These are phyloP conservation scores for Zygosaccharomyces pseudobailii DNA, from an alignment of 1,139 yeast species.

Conservation along the genomic window DNA sequence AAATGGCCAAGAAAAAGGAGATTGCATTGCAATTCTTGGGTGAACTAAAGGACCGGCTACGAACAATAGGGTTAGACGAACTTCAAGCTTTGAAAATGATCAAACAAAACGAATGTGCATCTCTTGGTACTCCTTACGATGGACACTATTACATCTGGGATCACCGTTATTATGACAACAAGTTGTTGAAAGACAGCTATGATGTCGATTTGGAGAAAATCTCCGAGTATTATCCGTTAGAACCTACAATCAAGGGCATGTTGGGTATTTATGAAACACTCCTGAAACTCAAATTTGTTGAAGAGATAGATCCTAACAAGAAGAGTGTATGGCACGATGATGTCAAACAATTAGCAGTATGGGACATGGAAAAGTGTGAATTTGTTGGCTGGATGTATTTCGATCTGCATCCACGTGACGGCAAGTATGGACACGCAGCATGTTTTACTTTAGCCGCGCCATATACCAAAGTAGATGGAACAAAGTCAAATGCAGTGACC, in stretches of 20 bases:
- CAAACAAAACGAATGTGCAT: conserved; percentile 49
- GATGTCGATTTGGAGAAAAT: conserved; percentile 68
- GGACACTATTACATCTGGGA: conserved; percentile 70
- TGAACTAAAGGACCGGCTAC: conserved; percentile 55
- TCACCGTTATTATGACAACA: conserved; percentile 57
- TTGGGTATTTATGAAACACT: conserved; percentile 62
- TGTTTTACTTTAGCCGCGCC: conserved; percentile 71
- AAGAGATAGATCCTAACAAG: conserved; percentile 39
- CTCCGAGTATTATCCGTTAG: conserved; percentile 74
- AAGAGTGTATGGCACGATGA: conserved; percentile 68
- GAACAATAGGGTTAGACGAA: conserved; percentile 57
- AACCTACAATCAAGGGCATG: conserved; percentile 63
- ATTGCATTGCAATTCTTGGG: conserved; percentile 56
- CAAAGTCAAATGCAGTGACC: conserved; percentile 62
- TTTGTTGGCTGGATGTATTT: conserved; percentile 77
- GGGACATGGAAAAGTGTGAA: conserved; percentile 49
- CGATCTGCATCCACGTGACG: conserved; percentile 80
- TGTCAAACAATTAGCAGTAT: conserved; percentile 69
- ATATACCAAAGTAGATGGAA: conserved; percentile 43
- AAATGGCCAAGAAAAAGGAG: conserved; percentile 69
- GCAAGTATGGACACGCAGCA: conserved; percentile 86
- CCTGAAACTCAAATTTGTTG: conserved; percentile 62
- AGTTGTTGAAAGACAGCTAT: conserved; percentile 60
- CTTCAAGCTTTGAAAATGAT: conserved; percentile 44
- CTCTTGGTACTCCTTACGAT: conserved; percentile 40